These are phyloP conservation scores for Zymoseptoria pseudotritici DNA, from an alignment of 2,329 filamentous ascomycete species.

Conservation along the genomic window DNA sequence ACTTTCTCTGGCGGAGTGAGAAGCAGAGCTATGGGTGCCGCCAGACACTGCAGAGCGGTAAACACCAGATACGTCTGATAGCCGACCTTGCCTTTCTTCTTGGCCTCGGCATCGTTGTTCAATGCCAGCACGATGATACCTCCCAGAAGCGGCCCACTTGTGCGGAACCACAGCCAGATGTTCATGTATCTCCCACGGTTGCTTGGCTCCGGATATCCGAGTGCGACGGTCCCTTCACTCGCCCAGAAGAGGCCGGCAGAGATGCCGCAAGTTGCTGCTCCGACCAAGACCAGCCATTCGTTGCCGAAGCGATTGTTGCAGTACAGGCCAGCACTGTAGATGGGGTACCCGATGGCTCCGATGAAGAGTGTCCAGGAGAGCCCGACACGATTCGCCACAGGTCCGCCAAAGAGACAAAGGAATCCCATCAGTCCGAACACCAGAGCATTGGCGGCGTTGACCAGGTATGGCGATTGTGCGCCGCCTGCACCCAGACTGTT, in stretches of 20 bases:
- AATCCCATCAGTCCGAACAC: slow-evolving; percentile 43
- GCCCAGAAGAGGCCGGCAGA: slow-evolving; percentile 47
- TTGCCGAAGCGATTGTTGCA: slow-evolving; percentile 46
- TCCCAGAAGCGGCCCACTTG: slow-evolving; percentile 43
- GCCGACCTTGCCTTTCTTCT: slow-evolving; percentile 29
- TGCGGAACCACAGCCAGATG: slow-evolving; percentile 46
- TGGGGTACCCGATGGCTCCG: slow-evolving; percentile 42
- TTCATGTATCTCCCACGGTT: slow-evolving; percentile 44
- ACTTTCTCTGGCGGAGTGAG: slow-evolving; percentile 37
- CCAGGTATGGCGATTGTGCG: slow-evolving; percentile 45
- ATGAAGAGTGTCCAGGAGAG: slow-evolving; percentile 40
- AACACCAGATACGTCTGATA: slow-evolving; percentile 39
- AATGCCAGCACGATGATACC: slow-evolving; percentile 42
- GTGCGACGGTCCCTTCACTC: slow-evolving; percentile 43
- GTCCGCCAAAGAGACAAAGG: slow-evolving; percentile 43
- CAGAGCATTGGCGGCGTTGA: slow-evolving; percentile 47
- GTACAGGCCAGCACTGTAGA: slow-evolving; percentile 44
- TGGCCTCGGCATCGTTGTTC: slow-evolving; percentile 41
- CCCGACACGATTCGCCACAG: slow-evolving; percentile 45
- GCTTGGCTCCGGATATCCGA: slow-evolving; percentile 43
- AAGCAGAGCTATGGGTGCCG: slow-evolving; percentile 33
- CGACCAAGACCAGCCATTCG: slow-evolving; percentile 46
- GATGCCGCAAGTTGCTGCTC: slow-evolving; percentile 42
- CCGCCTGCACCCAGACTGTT: slow-evolving; percentile 48
- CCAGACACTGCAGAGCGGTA: slow-evolving; percentile 34